Base-by-base conservation (phyloP, 805 yeast genomes). In the Saccharomycopsis sp. region DNA sequence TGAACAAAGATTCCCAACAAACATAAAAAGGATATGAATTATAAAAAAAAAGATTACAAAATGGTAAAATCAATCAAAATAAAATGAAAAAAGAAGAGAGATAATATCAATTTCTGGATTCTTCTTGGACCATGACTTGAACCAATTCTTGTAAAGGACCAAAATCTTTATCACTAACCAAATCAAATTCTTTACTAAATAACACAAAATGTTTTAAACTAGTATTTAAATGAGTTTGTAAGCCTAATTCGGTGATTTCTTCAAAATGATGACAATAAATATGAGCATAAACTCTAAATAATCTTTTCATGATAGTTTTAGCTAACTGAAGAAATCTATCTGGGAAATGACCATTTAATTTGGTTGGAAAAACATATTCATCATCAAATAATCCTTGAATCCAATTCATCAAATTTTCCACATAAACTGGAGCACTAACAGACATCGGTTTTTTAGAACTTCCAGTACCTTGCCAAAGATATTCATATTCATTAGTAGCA, bases 191-290 rank as follows among this genome's bases (percentile, higher is more conserved):
- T 51, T 75, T 79, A 40, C 85, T 74, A 58, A 92, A 89, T 48
- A 89, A 66, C 21, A 87, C 86, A 55, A 87, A 92, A 58, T 89
- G 98, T 62, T 94, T 92, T 53, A 89, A 74, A 53, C 95, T 81
- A 4, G 98, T 89, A 57, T 92, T 92, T 50, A 89, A 68, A 52
- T 89, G 95, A 10, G 94, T 82, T 58, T 88, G 96, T 52, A 89
- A 65, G 2, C 95, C 95, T 51, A 92, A 67, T 57, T 88, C 97
- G 31, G 87, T 74, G 42, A 92, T 83, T 60, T 89, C 96, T 56
- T 87, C 95, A 60, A 92, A 89, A 59, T 92, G 99, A 56, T 92
- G 97, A 56, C 98, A 92, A 60, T 92, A 92, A 33, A 92, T 84
- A 61, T 92, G 99, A 1, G 98, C 97, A 55, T 92, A 92, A 3